Evolutionary conservation across 139 green algal species (phyloP).

Genomic region (Chlamydomonas schloesseri): DNA sequence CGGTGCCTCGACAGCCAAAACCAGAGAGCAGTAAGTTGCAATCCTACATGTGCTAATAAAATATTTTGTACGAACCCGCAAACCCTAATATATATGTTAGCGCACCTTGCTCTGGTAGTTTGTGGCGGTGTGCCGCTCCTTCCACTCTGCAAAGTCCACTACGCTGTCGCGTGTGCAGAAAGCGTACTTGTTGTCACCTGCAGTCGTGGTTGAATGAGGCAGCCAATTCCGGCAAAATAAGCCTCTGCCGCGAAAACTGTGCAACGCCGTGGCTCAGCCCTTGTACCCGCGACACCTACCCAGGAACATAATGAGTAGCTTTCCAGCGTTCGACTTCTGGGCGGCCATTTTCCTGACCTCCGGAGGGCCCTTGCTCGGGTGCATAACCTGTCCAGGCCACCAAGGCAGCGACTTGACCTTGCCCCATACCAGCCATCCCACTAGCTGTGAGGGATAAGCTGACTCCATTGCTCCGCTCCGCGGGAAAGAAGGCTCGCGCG

Average conservation of each 20-base stretch:
- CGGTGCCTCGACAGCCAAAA: not conserved
- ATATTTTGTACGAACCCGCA: too few relatives aligned
- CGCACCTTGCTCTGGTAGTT: slow-evolving; percentile 39
- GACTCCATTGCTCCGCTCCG: not conserved
- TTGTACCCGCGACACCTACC: not conserved
- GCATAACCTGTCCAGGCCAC: slow-evolving; percentile 18
- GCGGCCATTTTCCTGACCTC: slow-evolving; percentile 24
- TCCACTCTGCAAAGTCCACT: slow-evolving; percentile 18
- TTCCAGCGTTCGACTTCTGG: slow-evolving; percentile 31
- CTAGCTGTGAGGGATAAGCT: slow-evolving; percentile 9
- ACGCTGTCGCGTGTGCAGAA: slow-evolving; percentile 21
- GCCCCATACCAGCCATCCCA: slow-evolving; percentile 39
- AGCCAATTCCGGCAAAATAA: not conserved
- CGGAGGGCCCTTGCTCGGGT: not conserved
- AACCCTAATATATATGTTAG: not conserved
- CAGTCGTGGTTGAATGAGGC: not conserved
- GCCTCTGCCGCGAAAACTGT: not conserved
- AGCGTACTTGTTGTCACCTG: slow-evolving; percentile 44
- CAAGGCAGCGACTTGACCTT: slow-evolving; percentile 41
- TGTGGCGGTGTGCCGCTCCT: not conserved
- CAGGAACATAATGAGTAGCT: slow-evolving; percentile 37
- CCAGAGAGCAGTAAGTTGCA: not conserved
- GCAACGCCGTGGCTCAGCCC: not conserved
- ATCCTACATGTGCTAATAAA: too few relatives aligned
- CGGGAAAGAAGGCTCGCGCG: too few relatives aligned